Conservation (phyloP, 2,329 filamentous ascomycete genomes). For the Passalora sequoiae region DNA sequence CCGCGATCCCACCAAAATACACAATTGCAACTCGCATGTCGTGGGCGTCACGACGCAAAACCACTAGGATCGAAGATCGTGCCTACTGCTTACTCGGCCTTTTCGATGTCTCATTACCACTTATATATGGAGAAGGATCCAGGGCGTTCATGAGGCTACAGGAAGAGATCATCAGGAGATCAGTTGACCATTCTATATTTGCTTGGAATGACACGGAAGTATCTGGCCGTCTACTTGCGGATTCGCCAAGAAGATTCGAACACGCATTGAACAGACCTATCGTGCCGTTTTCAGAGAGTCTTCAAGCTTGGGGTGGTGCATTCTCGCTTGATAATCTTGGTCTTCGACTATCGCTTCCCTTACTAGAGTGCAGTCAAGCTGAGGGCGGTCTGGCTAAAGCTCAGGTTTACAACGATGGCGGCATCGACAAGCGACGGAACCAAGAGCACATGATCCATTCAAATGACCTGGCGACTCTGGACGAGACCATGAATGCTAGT, state of each 20-base stretch:
- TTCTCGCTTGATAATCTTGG: not conserved
- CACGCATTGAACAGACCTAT: not conserved
- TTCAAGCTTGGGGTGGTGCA: not conserved
- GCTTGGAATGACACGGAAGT: not conserved
- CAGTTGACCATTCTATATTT: not conserved
- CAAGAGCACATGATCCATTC: no score
- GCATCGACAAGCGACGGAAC: no score
- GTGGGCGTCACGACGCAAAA: constrained; percentile 3
- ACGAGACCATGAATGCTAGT: no score
- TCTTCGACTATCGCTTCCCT: not conserved
- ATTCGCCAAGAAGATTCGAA: not conserved
- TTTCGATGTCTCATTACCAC: constrained; percentile 12
- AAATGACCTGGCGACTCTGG: no score
- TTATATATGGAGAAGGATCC: constrained; percentile 13
- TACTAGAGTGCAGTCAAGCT: not conserved
- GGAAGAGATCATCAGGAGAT: constrained; percentile 8
- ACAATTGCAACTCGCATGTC: not conserved
- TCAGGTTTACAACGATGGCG: no score
- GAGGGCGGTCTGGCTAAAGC: no score
- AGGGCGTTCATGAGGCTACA: constrained; percentile 17
- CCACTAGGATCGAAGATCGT: constrained; percentile 11
- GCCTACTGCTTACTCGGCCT: constrained; percentile 17
- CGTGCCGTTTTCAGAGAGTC: not conserved
- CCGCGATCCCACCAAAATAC: not conserved
- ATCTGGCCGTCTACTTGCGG: not conserved